Conservation (phyloP, 2,329 filamentous ascomycete genomes). For the Botryotinia convoluta region DNA sequence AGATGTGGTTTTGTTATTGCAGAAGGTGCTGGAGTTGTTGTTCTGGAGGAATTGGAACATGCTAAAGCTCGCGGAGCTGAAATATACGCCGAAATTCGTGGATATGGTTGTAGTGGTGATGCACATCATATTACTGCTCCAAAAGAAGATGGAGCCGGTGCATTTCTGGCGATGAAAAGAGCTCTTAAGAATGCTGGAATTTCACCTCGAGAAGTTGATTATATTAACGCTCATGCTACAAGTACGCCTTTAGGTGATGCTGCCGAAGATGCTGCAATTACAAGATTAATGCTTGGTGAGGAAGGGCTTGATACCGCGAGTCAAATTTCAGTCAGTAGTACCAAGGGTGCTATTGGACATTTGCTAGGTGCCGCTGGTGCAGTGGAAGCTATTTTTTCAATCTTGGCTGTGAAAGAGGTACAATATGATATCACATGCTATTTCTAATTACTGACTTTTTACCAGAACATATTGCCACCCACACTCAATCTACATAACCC, state of each 20-base stretch:
- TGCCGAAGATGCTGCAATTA: conserved; percentile 84
- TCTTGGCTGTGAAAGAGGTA: conserved; percentile 77
- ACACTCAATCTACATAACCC: conserved; percentile 77
- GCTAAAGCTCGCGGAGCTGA: conserved; percentile 73
- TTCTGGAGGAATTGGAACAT: conserved; percentile 89
- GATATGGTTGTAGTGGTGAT: conserved; percentile 89
- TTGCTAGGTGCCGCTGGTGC: conserved; percentile 88
- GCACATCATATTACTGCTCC: conserved; percentile 94
- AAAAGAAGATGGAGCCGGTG: conserved; percentile 75
- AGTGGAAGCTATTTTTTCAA: conserved; percentile 81
- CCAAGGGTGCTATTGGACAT: conserved; percentile 91
- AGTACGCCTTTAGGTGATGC: conserved; percentile 81
- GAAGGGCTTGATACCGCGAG: conserved; percentile 60
- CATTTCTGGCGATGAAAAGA: conserved; percentile 78
- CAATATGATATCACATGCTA: conserved; percentile 37
- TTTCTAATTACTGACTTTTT: conserved; percentile 14
- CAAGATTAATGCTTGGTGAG: conserved; percentile 69
- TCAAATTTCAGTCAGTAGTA: conserved; percentile 82
- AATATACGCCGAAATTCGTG: conserved; percentile 85
- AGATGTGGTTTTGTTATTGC: conserved; percentile 87
- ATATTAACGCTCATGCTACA: conserved; percentile 95
- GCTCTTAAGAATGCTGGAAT: conserved; percentile 72
- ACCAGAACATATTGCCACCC: conserved; percentile 73
- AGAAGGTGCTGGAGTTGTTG: conserved; percentile 83
- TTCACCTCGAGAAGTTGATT: conserved; percentile 71